phyloP scores from a whole-genome alignment of 768 basidiomycete genomes.

The Boletus tylopilopsis region DNA sequence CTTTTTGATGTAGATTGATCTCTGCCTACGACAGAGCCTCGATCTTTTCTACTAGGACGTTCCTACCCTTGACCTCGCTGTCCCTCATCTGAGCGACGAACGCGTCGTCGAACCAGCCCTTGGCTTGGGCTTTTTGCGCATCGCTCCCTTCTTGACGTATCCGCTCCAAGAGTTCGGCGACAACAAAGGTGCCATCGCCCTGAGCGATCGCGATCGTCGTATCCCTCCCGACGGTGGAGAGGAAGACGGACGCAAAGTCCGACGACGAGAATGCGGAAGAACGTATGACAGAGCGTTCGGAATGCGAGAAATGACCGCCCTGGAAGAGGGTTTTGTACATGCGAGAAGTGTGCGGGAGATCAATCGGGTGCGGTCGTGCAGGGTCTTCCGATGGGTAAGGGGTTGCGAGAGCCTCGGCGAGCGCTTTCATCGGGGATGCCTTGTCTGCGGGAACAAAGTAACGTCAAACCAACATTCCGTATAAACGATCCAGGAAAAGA shows the following conservation, averaged over 20 bases:
- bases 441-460: slow-evolving; percentile 54
- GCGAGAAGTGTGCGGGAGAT: slow-evolving; percentile 78
- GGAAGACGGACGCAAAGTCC: slow-evolving; percentile 57
- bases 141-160: slow-evolving; percentile 40
- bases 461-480: not conserved
- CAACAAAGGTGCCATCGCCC: slow-evolving; percentile 67
- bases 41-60: slow-evolving; percentile 62
- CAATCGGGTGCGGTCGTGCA: slow-evolving; percentile 59
- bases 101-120: slow-evolving; percentile 53
- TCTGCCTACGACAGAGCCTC: slow-evolving; percentile 27
- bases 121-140: slow-evolving; percentile 43
- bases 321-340: slow-evolving; percentile 88
- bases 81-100: slow-evolving; percentile 46
- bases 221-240: slow-evolving; percentile 51
- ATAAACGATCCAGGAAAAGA: not conserved
- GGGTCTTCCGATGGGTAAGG: slow-evolving; percentile 55
- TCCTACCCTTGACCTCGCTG: slow-evolving; percentile 65
- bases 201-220: slow-evolving; percentile 52
- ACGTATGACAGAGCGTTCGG: slow-evolving; percentile 50
- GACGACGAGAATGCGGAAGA: slow-evolving; percentile 53
- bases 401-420: slow-evolving; percentile 53
- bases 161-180: slow-evolving; percentile 68
- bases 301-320: slow-evolving; percentile 82
- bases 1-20: slow-evolving; percentile 9
- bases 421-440: slow-evolving; percentile 51